Evolutionary conservation across 768 basidiomycete genomes (phyloP).

Genomic region (Suillus decipiens): DNA sequence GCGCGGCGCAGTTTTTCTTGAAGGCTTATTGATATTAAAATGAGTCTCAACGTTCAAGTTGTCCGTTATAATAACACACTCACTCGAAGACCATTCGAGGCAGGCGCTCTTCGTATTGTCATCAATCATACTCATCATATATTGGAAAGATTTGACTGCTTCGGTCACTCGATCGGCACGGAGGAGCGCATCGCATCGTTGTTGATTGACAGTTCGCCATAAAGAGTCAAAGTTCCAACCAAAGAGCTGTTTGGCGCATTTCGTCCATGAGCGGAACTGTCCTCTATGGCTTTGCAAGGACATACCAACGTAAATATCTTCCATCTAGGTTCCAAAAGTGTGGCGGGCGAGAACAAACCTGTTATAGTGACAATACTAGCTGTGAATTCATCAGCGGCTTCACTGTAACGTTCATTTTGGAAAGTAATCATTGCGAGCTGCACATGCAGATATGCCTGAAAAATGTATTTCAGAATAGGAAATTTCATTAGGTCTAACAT

Average conservation of each 20-base stretch:
- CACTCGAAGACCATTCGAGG: not conserved
- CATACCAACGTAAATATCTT: not conserved
- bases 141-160: not conserved
- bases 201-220: not conserved
- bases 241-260: not conserved
- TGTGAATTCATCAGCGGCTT: not conserved
- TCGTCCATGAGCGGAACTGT: not conserved
- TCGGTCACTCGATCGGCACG: not conserved
- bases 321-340: not conserved
- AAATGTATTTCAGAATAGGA: not conserved
- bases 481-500: not conserved
- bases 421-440: constrained; percentile 1
- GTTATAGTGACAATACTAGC: not conserved
- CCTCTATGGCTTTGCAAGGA: not conserved
- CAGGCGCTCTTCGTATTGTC: not conserved
- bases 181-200: not conserved
- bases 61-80: not conserved
- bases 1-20: not conserved
- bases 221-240: not conserved
- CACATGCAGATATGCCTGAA: not conserved
- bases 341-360: not conserved
- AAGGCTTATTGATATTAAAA: not conserved
- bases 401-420: not conserved
- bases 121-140: not conserved
- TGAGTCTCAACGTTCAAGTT: not conserved